phyloP scores from a whole-genome alignment of 2,329 filamentous ascomycete genomes.

The Sclerotinia spermophila region DNA sequence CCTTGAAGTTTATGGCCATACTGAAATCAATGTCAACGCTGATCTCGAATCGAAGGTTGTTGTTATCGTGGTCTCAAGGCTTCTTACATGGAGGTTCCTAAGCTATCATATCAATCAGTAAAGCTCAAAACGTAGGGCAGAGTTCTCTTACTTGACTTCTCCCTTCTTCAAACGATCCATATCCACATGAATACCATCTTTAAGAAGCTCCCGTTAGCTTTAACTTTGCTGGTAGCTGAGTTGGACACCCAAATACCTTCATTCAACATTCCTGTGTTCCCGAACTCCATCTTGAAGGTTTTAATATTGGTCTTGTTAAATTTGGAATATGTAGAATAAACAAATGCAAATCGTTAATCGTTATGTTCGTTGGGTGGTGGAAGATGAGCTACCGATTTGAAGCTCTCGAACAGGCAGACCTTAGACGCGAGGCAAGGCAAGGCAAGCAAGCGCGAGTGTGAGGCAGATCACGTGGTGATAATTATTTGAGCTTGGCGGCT shows the following conservation, averaged over 20 bases:
- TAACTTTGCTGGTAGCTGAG: constrained; percentile 23
- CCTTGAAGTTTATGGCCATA: constrained; percentile 99
- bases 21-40: constrained; percentile 46
- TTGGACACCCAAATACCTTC: constrained; percentile 49
- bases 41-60: constrained; percentile 21
- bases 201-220: constrained; percentile 33
- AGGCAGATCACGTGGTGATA: constrained; percentile 13
- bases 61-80: constrained; percentile 20
- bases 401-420: constrained; percentile 29
- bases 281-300: constrained; percentile 55
- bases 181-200: constrained; percentile 98
- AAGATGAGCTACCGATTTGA: constrained; percentile 15
- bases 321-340: constrained; percentile 30
- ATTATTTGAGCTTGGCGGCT: constrained; percentile 8
- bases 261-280: constrained; percentile 57
- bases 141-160: constrained; percentile 83
- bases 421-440: constrained; percentile 27
- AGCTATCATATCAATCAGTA: constrained; percentile 47
- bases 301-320: constrained; percentile 14
- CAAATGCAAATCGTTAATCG: constrained; percentile 15
- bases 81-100: constrained; percentile 93
- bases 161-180: constrained; percentile 99
- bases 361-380: constrained; percentile 15
- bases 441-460: constrained; percentile 17
- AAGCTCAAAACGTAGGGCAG: background rate